Evolutionary conservation across 2,329 filamentous ascomycete species (phyloP), one percentile per base, ranked within the genome.

Genomic region (Colletotrichum sp.): DNA sequence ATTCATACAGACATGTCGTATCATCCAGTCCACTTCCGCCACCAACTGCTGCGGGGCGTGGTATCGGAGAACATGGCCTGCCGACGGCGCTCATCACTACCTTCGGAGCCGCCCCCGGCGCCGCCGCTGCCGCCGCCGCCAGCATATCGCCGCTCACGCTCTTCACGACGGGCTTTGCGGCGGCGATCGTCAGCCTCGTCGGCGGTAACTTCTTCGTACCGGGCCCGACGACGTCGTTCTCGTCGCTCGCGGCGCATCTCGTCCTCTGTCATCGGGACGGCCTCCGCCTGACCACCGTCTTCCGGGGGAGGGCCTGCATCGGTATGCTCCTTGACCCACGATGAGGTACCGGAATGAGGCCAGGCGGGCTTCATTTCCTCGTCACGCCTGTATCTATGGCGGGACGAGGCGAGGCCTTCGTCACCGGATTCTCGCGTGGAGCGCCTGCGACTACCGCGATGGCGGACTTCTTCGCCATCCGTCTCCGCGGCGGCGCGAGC

Each of bases 321-420:
- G 3, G 89, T 90, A 79, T 92, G 89, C 15, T 93, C 91, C 82
- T 92, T 92, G 6, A 93, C 91, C 92, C 92, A 93, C 0, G 91
- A 93, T 10, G 90, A 91, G 0, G 91, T 93, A 30, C 92, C 91
- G 8, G 90, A 92, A 80, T 92, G 90, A 21, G 92, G 91, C 92
- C 92, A 93, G 12, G 85, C 86, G 10, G 87, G 77, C 67, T 80
- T 84, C 39, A 49, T 63, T 39, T 84, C 79, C 55, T 83, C 81
- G 28, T 82, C 72, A 44, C 77, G 78, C 16, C 77, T 71, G 7
- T 78, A 79, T 81, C 85, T 83, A 65, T 84, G 73, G 12, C 59
- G 80, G 80, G 84, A 84, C 7, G 87, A 82, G 26, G 59, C 26
- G 75, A 86, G 84, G 57, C 86, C 87, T 36, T 89, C 86, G 26